Evolutionary conservation across 2,329 filamentous ascomycete species (phyloP).

Genomic region (Xylaria polymorpha): DNA sequence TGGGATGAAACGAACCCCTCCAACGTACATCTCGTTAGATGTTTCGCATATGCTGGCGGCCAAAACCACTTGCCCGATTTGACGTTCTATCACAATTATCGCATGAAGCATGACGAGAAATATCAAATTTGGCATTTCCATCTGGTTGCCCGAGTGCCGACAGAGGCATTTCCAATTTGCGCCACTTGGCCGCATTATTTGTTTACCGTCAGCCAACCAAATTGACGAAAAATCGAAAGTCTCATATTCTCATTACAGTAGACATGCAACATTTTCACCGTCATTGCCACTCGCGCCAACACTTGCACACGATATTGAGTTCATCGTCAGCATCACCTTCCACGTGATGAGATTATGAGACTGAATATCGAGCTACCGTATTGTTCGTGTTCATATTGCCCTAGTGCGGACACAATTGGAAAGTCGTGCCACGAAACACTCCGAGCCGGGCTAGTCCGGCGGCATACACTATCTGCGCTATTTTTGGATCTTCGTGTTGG

Average conservation of each 20-base stretch:
- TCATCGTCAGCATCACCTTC: background rate
- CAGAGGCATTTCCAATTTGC: background rate
- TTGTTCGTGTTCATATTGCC: constrained; percentile 8
- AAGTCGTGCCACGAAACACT: background rate
- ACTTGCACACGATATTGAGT: background rate
- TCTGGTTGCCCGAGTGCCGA: constrained; percentile 3
- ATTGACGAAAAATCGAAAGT: too few relatives aligned
- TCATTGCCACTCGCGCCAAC: constrained; percentile 5
- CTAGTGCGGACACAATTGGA: background rate
- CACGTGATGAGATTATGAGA: constrained; percentile 2
- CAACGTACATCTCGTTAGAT: constrained; percentile 16
- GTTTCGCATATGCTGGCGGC: constrained; percentile 30
- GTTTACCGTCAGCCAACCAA: background rate
- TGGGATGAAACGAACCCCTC: constrained; percentile 29
- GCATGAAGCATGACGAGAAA: background rate
- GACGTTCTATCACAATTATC: background rate
- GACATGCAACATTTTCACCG: background rate
- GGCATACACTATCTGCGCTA: constrained; percentile 17
- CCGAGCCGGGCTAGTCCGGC: constrained; percentile 19
- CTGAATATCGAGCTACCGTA: constrained; percentile 1
- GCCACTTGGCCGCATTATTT: constrained; percentile 4
- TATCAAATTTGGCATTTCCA: background rate
- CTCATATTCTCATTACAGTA: background rate
- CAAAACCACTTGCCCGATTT: constrained; percentile 24
- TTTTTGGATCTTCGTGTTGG: constrained; percentile 34